Evolutionary conservation across 768 basidiomycete species (phyloP).

Genomic region (Amanita inopinata): DNA sequence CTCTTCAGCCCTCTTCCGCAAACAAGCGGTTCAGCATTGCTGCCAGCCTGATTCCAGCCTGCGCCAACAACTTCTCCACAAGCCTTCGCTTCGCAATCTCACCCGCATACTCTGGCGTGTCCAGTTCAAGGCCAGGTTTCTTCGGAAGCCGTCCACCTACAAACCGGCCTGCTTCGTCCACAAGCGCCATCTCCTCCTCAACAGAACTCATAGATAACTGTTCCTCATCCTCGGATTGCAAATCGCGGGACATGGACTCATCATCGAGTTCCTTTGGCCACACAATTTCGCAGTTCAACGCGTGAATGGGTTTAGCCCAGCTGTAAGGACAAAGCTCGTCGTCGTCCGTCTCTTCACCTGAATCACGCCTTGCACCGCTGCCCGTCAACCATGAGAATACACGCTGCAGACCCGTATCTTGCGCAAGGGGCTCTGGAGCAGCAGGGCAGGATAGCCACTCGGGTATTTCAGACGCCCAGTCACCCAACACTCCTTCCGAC

Average conservation of each 20-base stretch:
- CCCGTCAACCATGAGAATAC: constrained; percentile 16
- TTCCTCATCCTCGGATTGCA: neutral
- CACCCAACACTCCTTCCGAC: constrained; percentile 69
- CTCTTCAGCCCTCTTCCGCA: neutral
- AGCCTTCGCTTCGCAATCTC: constrained; percentile 8
- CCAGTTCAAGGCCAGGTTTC: neutral
- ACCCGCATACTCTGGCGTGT: constrained; percentile 1
- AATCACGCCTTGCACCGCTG: constrained; percentile 8
- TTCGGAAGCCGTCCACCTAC: neutral
- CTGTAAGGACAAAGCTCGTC: constrained; percentile 60
- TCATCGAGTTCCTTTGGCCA: constrained; percentile 69
- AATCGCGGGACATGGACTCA: neutral
- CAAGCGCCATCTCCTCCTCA: neutral
- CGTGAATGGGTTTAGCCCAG: constrained; percentile 68
- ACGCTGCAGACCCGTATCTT: constrained; percentile 20
- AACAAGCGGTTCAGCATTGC: neutral
- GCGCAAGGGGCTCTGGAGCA: neutral
- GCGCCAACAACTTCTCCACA: constrained; percentile 47
- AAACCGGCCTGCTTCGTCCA: neutral
- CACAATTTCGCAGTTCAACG: constrained; percentile 73
- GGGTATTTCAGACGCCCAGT: constrained; percentile 51
- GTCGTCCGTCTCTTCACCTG: constrained; percentile 34
- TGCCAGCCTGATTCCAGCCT: constrained; percentile 1
- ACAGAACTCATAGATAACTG: neutral
- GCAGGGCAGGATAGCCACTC: constrained; percentile 66